Evolutionary conservation across 106 monocot species (phyloP), one percentile per base, ranked within the genome.

Genomic region (Dendrobium officinale): DNA sequence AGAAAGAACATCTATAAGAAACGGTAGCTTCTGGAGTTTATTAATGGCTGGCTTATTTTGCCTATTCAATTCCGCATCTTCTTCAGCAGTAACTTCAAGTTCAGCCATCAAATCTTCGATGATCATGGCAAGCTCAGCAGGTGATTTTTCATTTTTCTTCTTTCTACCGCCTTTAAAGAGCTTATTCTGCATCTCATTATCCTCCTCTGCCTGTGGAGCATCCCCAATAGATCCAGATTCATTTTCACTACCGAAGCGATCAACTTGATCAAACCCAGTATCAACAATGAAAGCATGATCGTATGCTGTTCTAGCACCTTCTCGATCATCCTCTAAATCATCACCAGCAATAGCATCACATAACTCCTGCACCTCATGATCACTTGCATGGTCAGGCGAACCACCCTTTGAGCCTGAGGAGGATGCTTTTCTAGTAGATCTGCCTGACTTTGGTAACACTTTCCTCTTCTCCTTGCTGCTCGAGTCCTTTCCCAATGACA

Each of bases 251-350:
- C 86, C 91, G 84, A 79, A 92, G 64, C 90, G 89, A 82, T 92
- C 84, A 68, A 78, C 78, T 77, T 88, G 94, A 67, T 92, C 92
- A 77, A 92, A 84, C 48, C 98, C 98, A 82, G 17, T 88, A 84
- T 98, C 98, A 87, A 95, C 93, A 80, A 99, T 95, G 82, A 99
- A 99, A 68, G 86, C 84, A 81, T 99, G 95, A 85, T 99, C 99
- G 59, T 87, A 95, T 13, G 86, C 59, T 66, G 91, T 99, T 83
- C 93, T 87, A 11, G 81, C 40, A 67, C 95, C 95, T 64, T 91
- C 91, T 83, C 88, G 90, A 49, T 99, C 99, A 88, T 95, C 90
- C 93, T 99, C 95, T 0, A 91, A 95, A 87, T 99, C 95, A 10
- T 84, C 88, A 2, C 96, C 95, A 13, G 95, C 95, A 48, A 95